Percentiles rank a stretch among this genome's conserved stretches.
These are phyloP conservation scores for Aureobasidium sp. DNA, from an alignment of 2,329 filamentous ascomycete genomes.

Conservation along the genomic window DNA sequence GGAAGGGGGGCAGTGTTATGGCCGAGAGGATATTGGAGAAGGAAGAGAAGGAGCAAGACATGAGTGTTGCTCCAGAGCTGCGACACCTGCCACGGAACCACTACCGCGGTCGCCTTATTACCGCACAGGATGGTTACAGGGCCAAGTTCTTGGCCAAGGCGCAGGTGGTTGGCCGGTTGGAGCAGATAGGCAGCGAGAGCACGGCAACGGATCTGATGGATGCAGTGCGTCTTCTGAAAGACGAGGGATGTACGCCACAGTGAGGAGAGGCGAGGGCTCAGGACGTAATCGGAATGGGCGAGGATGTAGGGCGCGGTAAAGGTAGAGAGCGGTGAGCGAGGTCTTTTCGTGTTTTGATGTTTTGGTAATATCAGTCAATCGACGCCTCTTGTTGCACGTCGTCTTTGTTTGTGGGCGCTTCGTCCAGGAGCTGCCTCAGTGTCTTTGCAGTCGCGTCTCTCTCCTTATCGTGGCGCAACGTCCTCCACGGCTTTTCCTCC, in stretches of 20 bases:
- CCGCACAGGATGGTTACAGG: constrained; percentile 23
- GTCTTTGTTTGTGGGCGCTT: not conserved
- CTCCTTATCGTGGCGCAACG: constrained; percentile 24
- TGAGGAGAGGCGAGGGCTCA: not conserved
- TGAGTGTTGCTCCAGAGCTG: constrained; percentile 1
- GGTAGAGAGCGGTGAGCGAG: not conserved
- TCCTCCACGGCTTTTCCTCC: constrained; percentile 30
- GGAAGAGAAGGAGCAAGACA: constrained; percentile 17
- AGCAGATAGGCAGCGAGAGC: constrained; percentile 21
- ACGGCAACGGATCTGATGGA: not conserved
- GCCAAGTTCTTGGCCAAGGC: constrained; percentile 24
- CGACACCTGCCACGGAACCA: constrained; percentile 16
- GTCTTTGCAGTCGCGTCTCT: constrained; percentile 28
- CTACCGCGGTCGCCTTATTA: constrained; percentile 8
- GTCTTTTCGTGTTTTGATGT: not conserved
- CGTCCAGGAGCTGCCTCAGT: constrained; percentile 28
- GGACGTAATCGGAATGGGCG: not conserved
- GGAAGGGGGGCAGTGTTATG: constrained; percentile 23
- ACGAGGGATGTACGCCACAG: not conserved
- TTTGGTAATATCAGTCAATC: not conserved
- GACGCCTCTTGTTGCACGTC: not conserved
- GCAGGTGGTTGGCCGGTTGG: not conserved
- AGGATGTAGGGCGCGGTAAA: not conserved
- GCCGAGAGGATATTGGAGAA: constrained; percentile 18
- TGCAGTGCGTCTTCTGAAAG: not conserved